These are phyloP conservation scores for Colletotrichum echinochloae DNA, from an alignment of 2,329 filamentous ascomycete genomes.

Conservation along the genomic window DNA sequence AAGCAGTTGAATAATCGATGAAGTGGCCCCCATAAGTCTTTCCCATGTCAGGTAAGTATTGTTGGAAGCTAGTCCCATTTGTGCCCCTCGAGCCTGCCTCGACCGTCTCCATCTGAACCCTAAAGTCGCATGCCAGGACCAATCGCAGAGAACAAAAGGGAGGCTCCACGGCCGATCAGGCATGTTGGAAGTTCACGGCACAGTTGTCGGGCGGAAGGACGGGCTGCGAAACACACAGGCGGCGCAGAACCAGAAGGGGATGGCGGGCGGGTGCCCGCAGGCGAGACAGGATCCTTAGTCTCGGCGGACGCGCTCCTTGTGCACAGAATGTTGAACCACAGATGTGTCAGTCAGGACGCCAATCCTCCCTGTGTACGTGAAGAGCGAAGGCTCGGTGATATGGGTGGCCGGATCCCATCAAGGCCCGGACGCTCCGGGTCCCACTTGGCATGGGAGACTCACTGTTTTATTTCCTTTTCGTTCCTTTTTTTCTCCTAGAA, in stretches of 20 bases:
- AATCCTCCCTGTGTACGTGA: conserved; percentile 17
- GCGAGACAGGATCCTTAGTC: conserved; percentile 8
- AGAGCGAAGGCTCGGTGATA: neutral
- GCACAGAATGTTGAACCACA: conserved; percentile 22
- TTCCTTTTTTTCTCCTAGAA: neutral
- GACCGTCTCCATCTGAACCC: neutral
- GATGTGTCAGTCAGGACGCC: neutral
- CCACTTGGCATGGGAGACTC: neutral
- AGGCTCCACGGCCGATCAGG: neutral
- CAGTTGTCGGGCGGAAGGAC: neutral
- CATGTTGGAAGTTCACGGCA: neutral
- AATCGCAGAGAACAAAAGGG: neutral
- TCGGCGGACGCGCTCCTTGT: neutral
- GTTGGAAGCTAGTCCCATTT: neutral
- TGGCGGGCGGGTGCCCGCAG: neutral
- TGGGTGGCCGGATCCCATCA: conserved; percentile 19
- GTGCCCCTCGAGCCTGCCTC: neutral
- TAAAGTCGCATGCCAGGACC: neutral
- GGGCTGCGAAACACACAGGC: conserved; percentile 5
- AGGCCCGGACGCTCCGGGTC: conserved; percentile 5
- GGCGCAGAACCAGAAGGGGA: neutral
- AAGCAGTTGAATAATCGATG: neutral
- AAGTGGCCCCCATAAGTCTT: neutral
- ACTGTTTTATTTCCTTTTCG: neutral
- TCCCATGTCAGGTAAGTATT: neutral